A percentile compares a stretch with the other conserved stretches of the same genome.
Evolutionary conservation across 768 basidiomycete genomes (phyloP).

Genomic region (Phaeotremella skinneri): DNA sequence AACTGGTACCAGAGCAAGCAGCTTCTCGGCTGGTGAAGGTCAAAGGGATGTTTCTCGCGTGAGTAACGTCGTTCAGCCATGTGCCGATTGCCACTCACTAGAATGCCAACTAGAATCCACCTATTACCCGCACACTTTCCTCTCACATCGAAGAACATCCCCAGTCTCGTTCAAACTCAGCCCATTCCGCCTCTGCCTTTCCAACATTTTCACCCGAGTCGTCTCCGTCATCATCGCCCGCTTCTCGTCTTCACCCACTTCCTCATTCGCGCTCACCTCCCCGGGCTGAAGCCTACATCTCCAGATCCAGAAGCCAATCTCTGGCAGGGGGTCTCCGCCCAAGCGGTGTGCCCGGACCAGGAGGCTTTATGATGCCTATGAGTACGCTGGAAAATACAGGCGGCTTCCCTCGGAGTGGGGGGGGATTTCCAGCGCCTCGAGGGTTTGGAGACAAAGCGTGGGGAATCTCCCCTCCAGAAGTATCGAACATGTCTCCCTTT

Average conservation of each 20-base stretch:
- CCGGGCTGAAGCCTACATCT: slow-evolving; percentile 35
- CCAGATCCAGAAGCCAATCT: slow-evolving; percentile 44
- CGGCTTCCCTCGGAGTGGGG: slow-evolving; percentile 16
- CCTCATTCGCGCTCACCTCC: slow-evolving; percentile 39
- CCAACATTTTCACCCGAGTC: slow-evolving; percentile 48
- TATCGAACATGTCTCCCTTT: slow-evolving; percentile 44
- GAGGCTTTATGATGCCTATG: slow-evolving; percentile 34
- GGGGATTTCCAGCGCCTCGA: not conserved
- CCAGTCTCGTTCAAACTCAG: slow-evolving; percentile 27
- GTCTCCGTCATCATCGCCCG: slow-evolving; percentile 38
- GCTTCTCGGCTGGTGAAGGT: slow-evolving; percentile 41
- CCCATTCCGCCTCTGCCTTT: slow-evolving; percentile 34
- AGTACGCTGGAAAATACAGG: slow-evolving; percentile 29
- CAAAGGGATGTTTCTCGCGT: slow-evolving; percentile 9
- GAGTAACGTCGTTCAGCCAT: not conserved
- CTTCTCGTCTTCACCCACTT: slow-evolving; percentile 13
- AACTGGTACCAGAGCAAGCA: slow-evolving; percentile 43
- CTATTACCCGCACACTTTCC: slow-evolving; percentile 33
- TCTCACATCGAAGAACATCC: slow-evolving; percentile 38
- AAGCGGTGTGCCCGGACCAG: slow-evolving; percentile 20
- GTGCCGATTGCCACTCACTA: slow-evolving; percentile 3
- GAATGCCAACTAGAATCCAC: slow-evolving; percentile 16
- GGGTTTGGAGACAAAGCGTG: slow-evolving; percentile 20
- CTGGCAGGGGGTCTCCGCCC: slow-evolving; percentile 44
- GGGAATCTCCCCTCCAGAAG: slow-evolving; percentile 29